phyloP scores from a whole-genome alignment of 2,329 filamentous ascomycete genomes.

The Aspergillus ustus region DNA sequence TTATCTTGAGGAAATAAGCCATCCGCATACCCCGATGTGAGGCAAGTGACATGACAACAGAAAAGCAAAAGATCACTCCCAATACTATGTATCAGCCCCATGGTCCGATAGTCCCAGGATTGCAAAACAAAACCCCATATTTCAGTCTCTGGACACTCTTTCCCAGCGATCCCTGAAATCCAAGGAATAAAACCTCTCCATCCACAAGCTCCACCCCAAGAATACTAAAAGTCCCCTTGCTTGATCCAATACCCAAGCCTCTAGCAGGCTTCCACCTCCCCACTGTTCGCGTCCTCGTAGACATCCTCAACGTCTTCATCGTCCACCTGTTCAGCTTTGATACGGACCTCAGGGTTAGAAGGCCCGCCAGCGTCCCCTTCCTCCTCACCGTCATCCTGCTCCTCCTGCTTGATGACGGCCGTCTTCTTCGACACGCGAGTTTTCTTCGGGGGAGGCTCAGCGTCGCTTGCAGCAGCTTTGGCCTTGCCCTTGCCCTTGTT shows the following conservation, averaged over 20 bases:
- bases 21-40: not conserved
- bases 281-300: not conserved
- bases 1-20: not conserved
- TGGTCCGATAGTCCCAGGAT: not conserved
- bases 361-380: not conserved
- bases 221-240: not conserved
- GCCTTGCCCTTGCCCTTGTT: not conserved
- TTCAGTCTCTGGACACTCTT: not conserved
- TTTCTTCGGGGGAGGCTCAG: not conserved
- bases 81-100: not conserved
- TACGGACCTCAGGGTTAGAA: no score
- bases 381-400: not conserved
- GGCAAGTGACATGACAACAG: not conserved
- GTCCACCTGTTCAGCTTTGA: not conserved
- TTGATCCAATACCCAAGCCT: not conserved
- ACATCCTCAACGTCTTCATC: not conserved
- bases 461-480: not conserved
- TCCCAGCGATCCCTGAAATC: not conserved
- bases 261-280: not conserved
- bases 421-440: not conserved
- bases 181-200: not conserved
- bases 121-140: not conserved
- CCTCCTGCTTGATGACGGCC: not conserved
- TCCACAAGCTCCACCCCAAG: not conserved
- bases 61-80: not conserved